Conservation (phyloP, 768 basidiomycete species). For the Termitomyces sp. region DNA sequence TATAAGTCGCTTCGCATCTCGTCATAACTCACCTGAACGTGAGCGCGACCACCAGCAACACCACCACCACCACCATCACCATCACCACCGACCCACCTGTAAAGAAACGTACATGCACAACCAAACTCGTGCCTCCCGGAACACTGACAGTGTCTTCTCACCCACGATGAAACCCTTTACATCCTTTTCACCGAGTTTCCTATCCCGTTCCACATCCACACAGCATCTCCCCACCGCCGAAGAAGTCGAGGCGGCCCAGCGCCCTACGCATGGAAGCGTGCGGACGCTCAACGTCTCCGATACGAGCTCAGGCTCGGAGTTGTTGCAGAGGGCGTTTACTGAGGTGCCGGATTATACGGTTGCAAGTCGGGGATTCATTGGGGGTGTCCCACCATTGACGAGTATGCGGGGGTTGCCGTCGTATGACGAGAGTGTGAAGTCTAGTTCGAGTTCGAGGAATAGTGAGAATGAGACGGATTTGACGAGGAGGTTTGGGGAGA, state of each 20-base stretch:
- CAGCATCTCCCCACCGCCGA: neutral
- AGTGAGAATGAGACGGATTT: conserved; percentile 17
- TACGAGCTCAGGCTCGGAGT: conserved; percentile 18
- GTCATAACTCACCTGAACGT: conserved; percentile 59
- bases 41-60: neutral
- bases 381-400: conserved; percentile 82
- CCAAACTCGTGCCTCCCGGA: conserved; percentile 43
- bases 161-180: conserved; percentile 64
- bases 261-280: conserved; percentile 8
- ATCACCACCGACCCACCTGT: conserved; percentile 12
- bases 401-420: conserved; percentile 78
- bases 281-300: conserved; percentile 15
- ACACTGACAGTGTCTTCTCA: conserved; percentile 47
- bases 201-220: conserved; percentile 10
- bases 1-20: conserved; percentile 27
- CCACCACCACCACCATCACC: neutral
- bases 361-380: conserved; percentile 84
- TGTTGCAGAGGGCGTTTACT: conserved; percentile 62
- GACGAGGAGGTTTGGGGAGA: conserved; percentile 12
- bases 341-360: conserved; percentile 85
- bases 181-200: conserved; percentile 39
- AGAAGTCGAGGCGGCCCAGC: conserved; percentile 14
- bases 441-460: conserved; percentile 8
- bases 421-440: conserved; percentile 67
- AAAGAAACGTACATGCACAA: conserved; percentile 53